Evolutionary conservation across 2,329 filamentous ascomycete genomes (phyloP), one percentile per base, ranked within the genome.

Genomic region (Byssoonygena ceratinophila): DNA sequence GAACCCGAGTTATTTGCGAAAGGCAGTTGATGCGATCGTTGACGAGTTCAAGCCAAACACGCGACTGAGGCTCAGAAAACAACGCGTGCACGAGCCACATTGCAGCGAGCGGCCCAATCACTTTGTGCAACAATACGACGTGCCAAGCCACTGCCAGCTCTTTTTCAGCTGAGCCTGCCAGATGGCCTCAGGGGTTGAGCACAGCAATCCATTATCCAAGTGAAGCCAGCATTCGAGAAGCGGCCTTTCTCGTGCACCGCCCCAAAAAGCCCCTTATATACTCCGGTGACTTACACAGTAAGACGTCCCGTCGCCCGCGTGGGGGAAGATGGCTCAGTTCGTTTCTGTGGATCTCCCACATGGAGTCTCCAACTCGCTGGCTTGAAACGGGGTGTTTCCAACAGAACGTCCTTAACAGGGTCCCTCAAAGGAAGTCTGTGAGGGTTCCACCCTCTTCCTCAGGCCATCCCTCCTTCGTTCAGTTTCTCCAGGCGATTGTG

Each of bases 51-150:
- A 29, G 46, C 11, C 46, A 11, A 16, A 14, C 39, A 37, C 40
- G 39, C 49, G 40, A 45, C 16, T 51, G 49, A 51, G 49, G 49
- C 49, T 51, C 49, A 44, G 39, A 40, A 37, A 44, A 43, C 9
- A 39, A 11, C 39, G 39, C 12, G 40, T 37, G 49, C 49, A 51
- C 49, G 49, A 51, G 49, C 49, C 49, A 51, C 31, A 22, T 20
- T 25, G n/a, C 7, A 12, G 29, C 20, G 18, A 6, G 40, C 22
- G 25, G 18, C n/a, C 46, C 49, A 45, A 45, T 51, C 31, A 20
- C 18, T 20, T 18, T 20, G 3, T 20, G 20, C 23, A 3, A 11
- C 1, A 18, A 51, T 51, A 51, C 49, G 49, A 51, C 20, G 9
- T 22, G 29, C 48, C 29, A 44, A 51, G 48, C 27, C 48, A 9